Base-by-base conservation (phyloP, 129 eudicot genomes). In the Calendula officinalis region DNA sequence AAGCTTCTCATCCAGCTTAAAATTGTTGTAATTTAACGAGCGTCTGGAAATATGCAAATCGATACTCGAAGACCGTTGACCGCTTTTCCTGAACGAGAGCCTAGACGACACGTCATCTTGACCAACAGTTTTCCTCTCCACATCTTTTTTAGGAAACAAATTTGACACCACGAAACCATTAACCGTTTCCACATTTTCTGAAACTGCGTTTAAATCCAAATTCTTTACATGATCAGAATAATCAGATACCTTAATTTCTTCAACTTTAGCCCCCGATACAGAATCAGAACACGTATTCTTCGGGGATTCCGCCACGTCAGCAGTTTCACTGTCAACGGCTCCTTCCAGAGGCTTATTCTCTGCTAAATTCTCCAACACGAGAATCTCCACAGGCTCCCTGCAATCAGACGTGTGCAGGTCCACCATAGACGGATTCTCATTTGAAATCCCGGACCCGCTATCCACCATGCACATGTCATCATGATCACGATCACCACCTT, bases 381-480 rank as follows among this genome's bases (percentile, higher is more conserved):
- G 12, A 45, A 22, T 22, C 30, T 22, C 49, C 5, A 44, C 13
- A 44, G 14, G 49, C 54, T 43, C 76, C 34, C 44, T 56, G 27
- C 43, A 8, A 42, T 77, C 84, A 47, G 71, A 69, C 30, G 78
- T 75, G 37, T 62, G 76, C 48, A 68, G 64, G 33, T 78, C 90
- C 78, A 64, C 86, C 16, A 75, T 67, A 17, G 80, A 75, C 11
- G 75, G 65, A 66, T 82, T 76, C 10, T 79, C 88, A 30, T 58
- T 51, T 15, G 83, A 78, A 14, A 69, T 71, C 60, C 52, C 82
- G 0, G 88, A 81, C 49, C 83, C 82, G 15, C 77, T 72, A 72
- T 84, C 88, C 60, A 80, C 78, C 74, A 75, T 70, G 63, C 87
- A 83, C 37, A 89, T 79, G 81, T 80, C 91, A 45, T 81, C 98